Evolutionary conservation across 805 yeast genomes (phyloP), one percentile per base, ranked within the genome.

Genomic region (Wickerhamiella parazyma): DNA sequence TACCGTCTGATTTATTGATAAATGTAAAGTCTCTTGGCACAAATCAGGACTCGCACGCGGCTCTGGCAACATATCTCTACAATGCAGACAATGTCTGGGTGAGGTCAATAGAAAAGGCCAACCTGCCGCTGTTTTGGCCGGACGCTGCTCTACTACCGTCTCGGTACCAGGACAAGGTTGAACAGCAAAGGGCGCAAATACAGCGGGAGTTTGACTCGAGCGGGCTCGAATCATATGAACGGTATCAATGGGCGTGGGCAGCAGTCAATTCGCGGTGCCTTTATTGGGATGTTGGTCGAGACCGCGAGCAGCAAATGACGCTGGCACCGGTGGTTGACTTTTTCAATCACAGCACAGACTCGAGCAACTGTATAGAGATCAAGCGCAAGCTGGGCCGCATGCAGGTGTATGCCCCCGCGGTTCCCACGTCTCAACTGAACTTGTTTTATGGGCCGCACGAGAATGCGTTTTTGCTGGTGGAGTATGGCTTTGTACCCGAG

Each of bases 291-390:
- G 61, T 83, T 1, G 77, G 81, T 1, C 67, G 71, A 38, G 69
- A 71, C 69, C 70, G 45, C 2, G 71, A 64, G 20, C 84, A 80
- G 51, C 80, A 82, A 57, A 78, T 89, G 64, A 84, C 97, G 1
- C 64, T 89, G 73, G 96, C 89, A 0, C 98, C 98, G 0, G 78
- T 67, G 49, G 86, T 87, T 19, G 98, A 89, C 63, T 81, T 83
- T 57, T 64, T 89, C 41, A 91, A 89, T 61, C 97, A 89, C 48
- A 46, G 49, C 17, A 46, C 54, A 10, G 68, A 69, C 4, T 49
- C 47, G 14, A 33, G 37, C 2, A 25, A 44, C 6, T 51, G 51
- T 10, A 56, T 60, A 6, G 44, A 42, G 9, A 49, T 58, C 20
- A 26, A 28, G 12, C 74, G 48, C 74, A 84, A 78, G 41, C 56